Evolutionary conservation across 176 grass and related monocot species (phyloP).

Genomic region (Elymus sibiricus): DNA sequence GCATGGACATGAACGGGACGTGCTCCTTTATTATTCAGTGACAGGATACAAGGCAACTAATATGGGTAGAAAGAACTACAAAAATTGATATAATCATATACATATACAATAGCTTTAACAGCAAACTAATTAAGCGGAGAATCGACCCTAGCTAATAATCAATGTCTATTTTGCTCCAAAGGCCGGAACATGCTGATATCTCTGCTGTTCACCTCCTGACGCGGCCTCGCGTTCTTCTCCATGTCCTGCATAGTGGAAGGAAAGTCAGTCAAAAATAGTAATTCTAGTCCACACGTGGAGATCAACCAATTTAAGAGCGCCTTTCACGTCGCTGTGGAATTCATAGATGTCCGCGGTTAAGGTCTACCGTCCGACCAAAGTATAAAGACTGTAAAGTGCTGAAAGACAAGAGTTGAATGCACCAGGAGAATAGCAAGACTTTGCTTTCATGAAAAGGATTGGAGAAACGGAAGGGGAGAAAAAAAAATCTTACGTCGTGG

Average conservation of each 20-base stretch:
- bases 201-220: constrained; percentile 45
- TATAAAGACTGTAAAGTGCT: background rate
- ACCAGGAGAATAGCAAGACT: background rate
- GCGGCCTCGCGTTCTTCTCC: constrained; percentile 62
- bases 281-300: background rate
- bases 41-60: background rate
- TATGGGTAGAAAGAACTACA: constrained; percentile 3
- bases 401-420: background rate
- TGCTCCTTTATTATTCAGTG: background rate
- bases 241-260: constrained; percentile 25
- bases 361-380: background rate
- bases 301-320: background rate
- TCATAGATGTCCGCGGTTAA: background rate
- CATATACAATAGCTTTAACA: background rate
- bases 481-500: constrained; percentile 51
- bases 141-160: background rate
- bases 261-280: background rate
- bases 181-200: constrained; percentile 46
- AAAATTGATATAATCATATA: background rate
- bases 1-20: background rate
- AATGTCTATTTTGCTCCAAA: background rate
- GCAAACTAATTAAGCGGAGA: background rate
- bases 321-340: background rate
- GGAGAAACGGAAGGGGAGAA: too few relatives aligned
- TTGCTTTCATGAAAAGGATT: background rate